phyloP scores from a whole-genome alignment of 805 yeast species.

The Saccharomycopsis sp. region DNA sequence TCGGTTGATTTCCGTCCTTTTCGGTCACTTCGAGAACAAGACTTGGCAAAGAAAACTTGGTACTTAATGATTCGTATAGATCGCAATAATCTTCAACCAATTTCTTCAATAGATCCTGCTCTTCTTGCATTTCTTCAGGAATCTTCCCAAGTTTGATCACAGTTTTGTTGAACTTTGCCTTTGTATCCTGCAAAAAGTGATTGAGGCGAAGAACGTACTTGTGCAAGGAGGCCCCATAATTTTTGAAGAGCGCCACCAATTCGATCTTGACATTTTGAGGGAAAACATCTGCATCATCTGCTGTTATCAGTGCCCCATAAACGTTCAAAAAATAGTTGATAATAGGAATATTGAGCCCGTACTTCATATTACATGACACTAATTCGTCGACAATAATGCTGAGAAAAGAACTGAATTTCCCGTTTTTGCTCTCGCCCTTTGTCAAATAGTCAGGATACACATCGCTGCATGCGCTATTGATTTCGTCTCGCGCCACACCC shows the following conservation, averaged over 20 bases:
- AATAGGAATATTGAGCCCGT: constrained; percentile 31
- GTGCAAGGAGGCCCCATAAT: constrained; percentile 1
- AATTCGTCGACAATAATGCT: constrained; percentile 21
- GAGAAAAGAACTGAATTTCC: constrained; percentile 40
- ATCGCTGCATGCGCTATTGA: constrained; percentile 35
- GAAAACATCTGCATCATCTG: neutral
- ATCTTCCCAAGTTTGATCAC: constrained; percentile 8
- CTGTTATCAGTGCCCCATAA: constrained; percentile 22
- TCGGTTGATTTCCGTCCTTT: neutral
- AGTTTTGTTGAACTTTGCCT: neutral
- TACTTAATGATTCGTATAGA: constrained; percentile 37
- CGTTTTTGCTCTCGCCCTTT: constrained; percentile 52
- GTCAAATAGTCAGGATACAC: constrained; percentile 44
- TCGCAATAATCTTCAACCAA: constrained; percentile 39
- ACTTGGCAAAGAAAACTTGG: neutral
- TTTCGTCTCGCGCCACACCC: constrained; percentile 36
- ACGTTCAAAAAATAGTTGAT: constrained; percentile 46
- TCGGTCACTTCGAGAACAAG: neutral
- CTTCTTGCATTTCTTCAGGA: constrained; percentile 33
- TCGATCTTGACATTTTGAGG: neutral
- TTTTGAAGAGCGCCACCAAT: neutral
- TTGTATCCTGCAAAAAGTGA: neutral
- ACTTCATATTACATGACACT: constrained; percentile 15
- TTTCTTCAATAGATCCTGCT: constrained; percentile 29
- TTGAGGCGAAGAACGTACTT: constrained; percentile 3